Conservation (phyloP, 768 basidiomycete genomes). For the Botryobasidium botryosum region DNA sequence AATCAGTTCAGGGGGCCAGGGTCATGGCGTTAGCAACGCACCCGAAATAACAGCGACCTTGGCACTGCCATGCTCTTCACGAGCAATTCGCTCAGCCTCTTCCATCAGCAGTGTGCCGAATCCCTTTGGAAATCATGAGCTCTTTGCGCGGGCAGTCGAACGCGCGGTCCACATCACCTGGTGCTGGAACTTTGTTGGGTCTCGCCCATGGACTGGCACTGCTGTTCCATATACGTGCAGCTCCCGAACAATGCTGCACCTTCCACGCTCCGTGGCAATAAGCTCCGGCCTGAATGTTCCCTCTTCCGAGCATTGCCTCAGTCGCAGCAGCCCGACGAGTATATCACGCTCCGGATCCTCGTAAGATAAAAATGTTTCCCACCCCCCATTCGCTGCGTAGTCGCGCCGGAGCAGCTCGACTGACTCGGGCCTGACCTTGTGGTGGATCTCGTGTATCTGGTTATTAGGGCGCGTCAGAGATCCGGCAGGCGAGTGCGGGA, state of each 20-base stretch:
- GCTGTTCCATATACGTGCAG: slow-evolving; percentile 97
- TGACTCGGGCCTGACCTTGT: slow-evolving; percentile 89
- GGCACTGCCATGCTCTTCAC: slow-evolving; percentile 89
- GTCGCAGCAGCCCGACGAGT: slow-evolving; percentile 76
- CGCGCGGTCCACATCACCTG: no score
- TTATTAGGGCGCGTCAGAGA: no score
- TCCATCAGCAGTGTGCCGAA: slow-evolving; percentile 98
- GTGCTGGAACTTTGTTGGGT: slow-evolving; percentile 97
- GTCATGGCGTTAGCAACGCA: slow-evolving; percentile 21
- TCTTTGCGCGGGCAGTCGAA: no score
- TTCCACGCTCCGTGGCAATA: slow-evolving; percentile 47
- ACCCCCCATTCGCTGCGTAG: slow-evolving; percentile 93
- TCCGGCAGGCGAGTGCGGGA: background rate
- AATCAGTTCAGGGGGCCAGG: background rate
- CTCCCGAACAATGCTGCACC: slow-evolving; percentile 86
- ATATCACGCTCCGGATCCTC: slow-evolving; percentile 97
- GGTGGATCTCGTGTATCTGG: slow-evolving; percentile 95
- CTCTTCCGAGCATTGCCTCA: slow-evolving; percentile 92
- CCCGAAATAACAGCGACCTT: slow-evolving; percentile 97
- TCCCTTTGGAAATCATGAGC: slow-evolving; percentile 33
- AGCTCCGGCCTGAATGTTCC: slow-evolving; percentile 94
- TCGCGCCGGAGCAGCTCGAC: slow-evolving; percentile 91
- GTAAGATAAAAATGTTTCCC: slow-evolving; percentile 99
- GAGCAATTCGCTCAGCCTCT: slow-evolving; percentile 93
- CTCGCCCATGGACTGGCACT: slow-evolving; percentile 89